Conservation (phyloP, 257 asterid species). For the Solanum chmielewskii region DNA sequence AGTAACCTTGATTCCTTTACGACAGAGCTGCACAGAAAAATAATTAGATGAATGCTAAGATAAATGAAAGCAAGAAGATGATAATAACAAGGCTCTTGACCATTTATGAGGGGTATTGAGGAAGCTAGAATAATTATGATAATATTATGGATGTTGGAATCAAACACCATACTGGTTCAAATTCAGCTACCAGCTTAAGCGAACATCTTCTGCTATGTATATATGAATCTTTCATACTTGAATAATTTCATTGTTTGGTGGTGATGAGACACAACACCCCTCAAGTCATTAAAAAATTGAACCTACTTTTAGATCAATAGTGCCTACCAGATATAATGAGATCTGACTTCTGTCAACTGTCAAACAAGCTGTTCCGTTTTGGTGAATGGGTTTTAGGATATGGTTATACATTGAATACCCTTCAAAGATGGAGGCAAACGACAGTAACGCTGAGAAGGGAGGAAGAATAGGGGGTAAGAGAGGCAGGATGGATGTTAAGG, state of each 20-base stretch:
- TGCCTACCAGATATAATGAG: not conserved
- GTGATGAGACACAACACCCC: not conserved
- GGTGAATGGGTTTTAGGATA: not conserved
- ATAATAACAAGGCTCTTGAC: not conserved
- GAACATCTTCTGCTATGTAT: not conserved
- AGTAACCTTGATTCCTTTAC: conserved; percentile 86
- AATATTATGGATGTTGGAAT: not conserved
- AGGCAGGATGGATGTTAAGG: not conserved
- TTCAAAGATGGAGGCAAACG: not conserved
- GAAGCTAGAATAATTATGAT: not conserved
- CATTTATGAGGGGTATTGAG: not conserved
- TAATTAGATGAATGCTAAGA: not conserved
- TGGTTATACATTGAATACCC: not conserved
- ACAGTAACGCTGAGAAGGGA: not conserved
- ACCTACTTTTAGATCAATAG: not conserved
- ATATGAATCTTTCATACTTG: not conserved
- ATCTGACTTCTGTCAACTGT: not conserved
- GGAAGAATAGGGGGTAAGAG: not conserved
- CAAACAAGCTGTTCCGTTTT: not conserved
- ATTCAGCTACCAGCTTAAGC: not conserved
- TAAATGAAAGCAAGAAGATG: not conserved
- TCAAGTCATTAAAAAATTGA: not conserved
- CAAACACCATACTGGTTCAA: not conserved
- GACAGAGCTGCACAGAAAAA: conserved; percentile 46
- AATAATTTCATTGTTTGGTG: not conserved